Percentiles rank a stretch among this genome's conserved stretches.
phyloP scores from a whole-genome alignment of 805 yeast species.

The Candida saitoana region DNA sequence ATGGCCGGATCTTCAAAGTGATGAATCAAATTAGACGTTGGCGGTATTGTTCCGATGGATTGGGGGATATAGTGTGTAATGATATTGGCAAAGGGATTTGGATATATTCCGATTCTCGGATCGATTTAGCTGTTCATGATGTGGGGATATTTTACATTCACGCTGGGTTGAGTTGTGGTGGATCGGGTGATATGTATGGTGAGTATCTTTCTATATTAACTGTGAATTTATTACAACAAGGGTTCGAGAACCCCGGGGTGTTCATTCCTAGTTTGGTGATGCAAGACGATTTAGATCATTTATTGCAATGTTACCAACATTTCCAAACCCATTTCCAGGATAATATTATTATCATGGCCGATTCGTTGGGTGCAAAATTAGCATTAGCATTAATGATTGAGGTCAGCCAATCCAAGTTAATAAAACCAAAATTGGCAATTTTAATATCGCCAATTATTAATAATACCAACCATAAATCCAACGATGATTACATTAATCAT shows the following conservation, averaged over 20 bases:
- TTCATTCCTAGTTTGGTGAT: constrained; percentile 21
- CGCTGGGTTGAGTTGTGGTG: constrained; percentile 30
- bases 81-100: constrained; percentile 25
- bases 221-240: constrained; percentile 42
- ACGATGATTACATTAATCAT: constrained; percentile 3
- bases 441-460: constrained; percentile 25
- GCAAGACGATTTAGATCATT: constrained; percentile 21
- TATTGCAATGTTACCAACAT: constrained; percentile 10
- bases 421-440: constrained; percentile 27
- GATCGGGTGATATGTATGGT: constrained; percentile 37
- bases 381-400: constrained; percentile 26
- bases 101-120: constrained; percentile 27
- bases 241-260: constrained; percentile 46
- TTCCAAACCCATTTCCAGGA: background rate
- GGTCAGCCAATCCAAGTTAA: background rate
- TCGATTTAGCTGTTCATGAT: constrained; percentile 24
- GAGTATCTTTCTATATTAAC: constrained; percentile 43
- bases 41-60: constrained; percentile 29
- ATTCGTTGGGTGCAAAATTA: constrained; percentile 48
- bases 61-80: constrained; percentile 22
- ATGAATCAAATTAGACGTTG: constrained; percentile 25
- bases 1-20: constrained; percentile 23
- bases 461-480: constrained; percentile 8
- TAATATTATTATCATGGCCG: constrained; percentile 37
- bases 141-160: constrained; percentile 42